Percentiles rank a stretch among this genome's conserved stretches.
Conservation (phyloP, 2,329 filamentous ascomycete species). For the Nothomitra cinnamomea region DNA sequence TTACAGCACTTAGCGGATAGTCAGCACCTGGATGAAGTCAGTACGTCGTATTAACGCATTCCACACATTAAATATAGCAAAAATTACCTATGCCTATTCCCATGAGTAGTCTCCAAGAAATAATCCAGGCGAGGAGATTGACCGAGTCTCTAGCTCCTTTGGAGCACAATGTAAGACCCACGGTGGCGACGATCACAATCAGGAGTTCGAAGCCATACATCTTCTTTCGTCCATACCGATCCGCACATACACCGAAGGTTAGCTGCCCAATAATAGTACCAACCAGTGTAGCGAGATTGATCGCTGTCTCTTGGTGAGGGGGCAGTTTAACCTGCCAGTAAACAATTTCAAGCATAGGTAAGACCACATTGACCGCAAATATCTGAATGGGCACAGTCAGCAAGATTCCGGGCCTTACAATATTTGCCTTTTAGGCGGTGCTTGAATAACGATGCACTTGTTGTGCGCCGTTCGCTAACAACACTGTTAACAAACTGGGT, state of each 20-base stretch:
- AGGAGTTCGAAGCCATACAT: slow-evolving; percentile 34
- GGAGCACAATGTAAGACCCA: slow-evolving; percentile 30
- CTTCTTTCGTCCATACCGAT: slow-evolving; percentile 30
- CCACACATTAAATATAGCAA: no score
- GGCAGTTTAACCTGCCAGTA: slow-evolving; percentile 22
- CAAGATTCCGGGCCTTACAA: no score
- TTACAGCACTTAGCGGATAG: slow-evolving; percentile 49
- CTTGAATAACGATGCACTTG: no score
- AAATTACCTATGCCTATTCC: slow-evolving; percentile 34
- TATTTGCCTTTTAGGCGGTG: no score
- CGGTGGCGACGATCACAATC: slow-evolving; percentile 27
- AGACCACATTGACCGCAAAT: slow-evolving; percentile 33
- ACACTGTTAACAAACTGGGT: no score
- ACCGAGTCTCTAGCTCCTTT: slow-evolving; percentile 26
- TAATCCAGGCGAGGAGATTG: slow-evolving; percentile 27
- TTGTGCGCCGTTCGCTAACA: not conserved
- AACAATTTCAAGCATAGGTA: slow-evolving; percentile 30
- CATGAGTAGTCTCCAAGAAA: slow-evolving; percentile 15
- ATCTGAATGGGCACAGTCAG: slow-evolving; percentile 18
- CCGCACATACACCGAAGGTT: slow-evolving; percentile 29
- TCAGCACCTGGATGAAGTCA: no score
- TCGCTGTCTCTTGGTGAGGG: slow-evolving; percentile 21
- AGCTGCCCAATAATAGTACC: slow-evolving; percentile 31
- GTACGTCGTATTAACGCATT: no score
- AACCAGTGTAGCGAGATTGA: slow-evolving; percentile 29